Evolutionary conservation across 495 filamentous ascomycete species (phyloP), one percentile per base, ranked within the genome.

Genomic region (Cenococcum geophilum): DNA sequence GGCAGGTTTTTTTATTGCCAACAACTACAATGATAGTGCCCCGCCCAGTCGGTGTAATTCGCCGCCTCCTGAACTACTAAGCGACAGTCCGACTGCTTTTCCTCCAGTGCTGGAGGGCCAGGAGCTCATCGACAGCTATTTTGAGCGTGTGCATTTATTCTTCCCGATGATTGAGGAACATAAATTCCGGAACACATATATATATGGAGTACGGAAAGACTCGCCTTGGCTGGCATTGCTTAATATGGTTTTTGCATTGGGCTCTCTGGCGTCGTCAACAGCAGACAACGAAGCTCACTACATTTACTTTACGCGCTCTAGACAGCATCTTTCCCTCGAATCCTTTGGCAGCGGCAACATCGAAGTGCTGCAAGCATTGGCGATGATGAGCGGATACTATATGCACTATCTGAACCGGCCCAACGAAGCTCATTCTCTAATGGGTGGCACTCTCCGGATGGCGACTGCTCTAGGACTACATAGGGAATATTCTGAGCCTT

Each of bases 201-300:
- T 86, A 10, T 80, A 83, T 49, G 84, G 82, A 32, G 80, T 82
- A 56, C 76, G 88, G 11, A 81, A 77, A 63, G 88, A 92, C 69
- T 76, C 82, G 9, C 82, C 85, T 10, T 92, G 89, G 89, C 78
- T 91, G 18, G 84, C 83, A 0, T 71, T 92, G 22, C 76, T 91
- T 22, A 91, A 92, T 69, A 89, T 89, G 75, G 87, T 92, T 32
- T 84, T 91, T 56, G 88, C 88, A 20, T 80, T 91, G 72, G 88
- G 89, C 20, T 87, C 84, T 64, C 85, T 92, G 43, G 84, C 82
- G 0, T 83, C 83, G 22, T 82, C 80, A 34, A 86, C 85, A 57
- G 84, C 83, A 0, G 84, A 88, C 65, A 84, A 89, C 70, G 81
- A 81, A 59, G 83, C 80, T 57, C 88, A 92, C 63, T 78, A 86